Evolutionary conservation across 768 basidiomycete species (phyloP).

Genomic region (Russula virescens): DNA sequence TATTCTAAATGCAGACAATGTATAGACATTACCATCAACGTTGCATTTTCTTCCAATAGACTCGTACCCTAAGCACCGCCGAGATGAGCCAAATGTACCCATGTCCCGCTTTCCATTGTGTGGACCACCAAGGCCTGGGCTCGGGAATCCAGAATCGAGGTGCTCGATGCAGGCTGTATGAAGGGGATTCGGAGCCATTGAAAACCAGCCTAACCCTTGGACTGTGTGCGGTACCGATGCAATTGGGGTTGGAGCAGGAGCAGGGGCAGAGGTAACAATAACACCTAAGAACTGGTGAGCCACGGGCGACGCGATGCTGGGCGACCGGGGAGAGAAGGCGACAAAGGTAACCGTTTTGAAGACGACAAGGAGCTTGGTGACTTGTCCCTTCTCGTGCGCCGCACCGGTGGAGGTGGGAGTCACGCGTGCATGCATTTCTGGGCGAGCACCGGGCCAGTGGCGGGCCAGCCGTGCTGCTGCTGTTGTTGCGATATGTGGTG

Average conservation of each 20-base stretch:
- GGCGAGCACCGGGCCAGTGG: background rate
- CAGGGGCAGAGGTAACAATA: too few relatives aligned
- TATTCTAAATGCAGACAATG: too few relatives aligned
- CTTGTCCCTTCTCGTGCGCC: slow-evolving; percentile 23
- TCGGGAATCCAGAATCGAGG: slow-evolving; percentile 17
- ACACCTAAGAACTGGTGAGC: slow-evolving; percentile 35
- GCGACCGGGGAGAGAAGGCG: slow-evolving; percentile 42
- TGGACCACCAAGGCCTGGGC: slow-evolving; percentile 16
- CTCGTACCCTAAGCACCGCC: background rate
- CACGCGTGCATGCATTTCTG: background rate
- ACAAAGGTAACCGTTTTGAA: slow-evolving; percentile 35
- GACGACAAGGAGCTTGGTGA: slow-evolving; percentile 25
- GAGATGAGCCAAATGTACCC: slow-evolving; percentile 20
- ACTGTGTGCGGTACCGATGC: too few relatives aligned
- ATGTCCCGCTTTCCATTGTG: slow-evolving; percentile 16
- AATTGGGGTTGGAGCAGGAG: too few relatives aligned
- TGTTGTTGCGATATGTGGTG: slow-evolving; percentile 27
- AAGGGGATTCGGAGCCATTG: background rate
- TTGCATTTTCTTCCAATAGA: too few relatives aligned
- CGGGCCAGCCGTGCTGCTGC: too few relatives aligned
- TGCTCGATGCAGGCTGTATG: slow-evolving; percentile 12
- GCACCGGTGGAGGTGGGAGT: background rate
- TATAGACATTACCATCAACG: too few relatives aligned
- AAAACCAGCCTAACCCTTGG: too few relatives aligned
- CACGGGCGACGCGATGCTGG: slow-evolving; percentile 35